Base-by-base conservation (phyloP, 192 early-diverging fungal genomes). In the Funneliformis geosporum region DNA sequence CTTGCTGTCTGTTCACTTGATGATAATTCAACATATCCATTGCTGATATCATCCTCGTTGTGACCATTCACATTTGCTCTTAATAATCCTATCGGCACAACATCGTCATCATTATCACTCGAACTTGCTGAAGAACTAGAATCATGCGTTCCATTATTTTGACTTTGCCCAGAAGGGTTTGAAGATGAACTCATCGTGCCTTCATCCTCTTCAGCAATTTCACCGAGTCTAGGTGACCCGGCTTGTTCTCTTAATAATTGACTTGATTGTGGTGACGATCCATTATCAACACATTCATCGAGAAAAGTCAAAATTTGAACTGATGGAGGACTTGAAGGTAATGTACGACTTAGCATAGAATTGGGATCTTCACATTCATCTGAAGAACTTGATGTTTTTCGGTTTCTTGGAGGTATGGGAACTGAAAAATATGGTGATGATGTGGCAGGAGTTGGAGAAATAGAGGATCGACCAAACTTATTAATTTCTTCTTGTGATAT, bases 151-250 rank as follows among this genome's bases (percentile, higher is more conserved):
- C 21, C 38, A n/a, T n/a, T 39, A 67, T 67, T 47, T 66, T 23
- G 62, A 28, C 11, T 23, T 66, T 50, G 39, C 9, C 25, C 42
- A 11, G 64, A 50, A 18, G 38, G 59, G 18, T 40, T 40, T 33
- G 55, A 60, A 21, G 73, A 55, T 60, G 73, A 60, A 67, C 60
- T 47, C 42, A 55, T 39, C 12, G 62, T 43, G 14, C 65, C 44
- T 65, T 78, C 76, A 25, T 78, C 76, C 23, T 78, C 76, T 46
- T 78, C 76, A 8, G 23, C 38, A 78, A 78, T 78, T 61, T 66
- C 76, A 44, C 16, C 44, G 18, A 78, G 66, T 23, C 62, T 44
- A 1, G 5, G 59, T 16, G 62, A 25, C 4, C 39, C 38, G 18
- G 27, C 40, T 66, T 43, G 60, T 28, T 60, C 50, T 21, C 60